Percentiles rank a stretch among this genome's conserved stretches.
phyloP scores from a whole-genome alignment of 345 rosid species.

The Gynandropsis gynandra region DNA sequence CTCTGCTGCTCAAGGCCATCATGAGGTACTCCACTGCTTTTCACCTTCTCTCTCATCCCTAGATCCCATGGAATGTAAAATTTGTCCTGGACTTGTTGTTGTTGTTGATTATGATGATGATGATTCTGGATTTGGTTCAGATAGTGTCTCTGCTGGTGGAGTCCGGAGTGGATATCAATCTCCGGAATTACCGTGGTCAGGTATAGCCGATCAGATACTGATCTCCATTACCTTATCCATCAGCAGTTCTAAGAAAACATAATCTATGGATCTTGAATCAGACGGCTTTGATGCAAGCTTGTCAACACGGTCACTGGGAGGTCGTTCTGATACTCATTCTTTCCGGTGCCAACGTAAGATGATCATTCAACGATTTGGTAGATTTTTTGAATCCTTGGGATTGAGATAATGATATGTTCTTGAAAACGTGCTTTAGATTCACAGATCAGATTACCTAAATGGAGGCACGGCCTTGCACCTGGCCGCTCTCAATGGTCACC shows the following conservation, averaged over 20 bases:
- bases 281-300: constrained; percentile 99
- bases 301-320: constrained; percentile 99
- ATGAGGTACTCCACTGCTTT: constrained; percentile 47
- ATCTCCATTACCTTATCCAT: background rate
- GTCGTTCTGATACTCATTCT: constrained; percentile 84
- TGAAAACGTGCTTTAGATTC: constrained; percentile 43
- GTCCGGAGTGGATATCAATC: constrained; percentile 96
- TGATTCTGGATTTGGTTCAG: constrained; percentile 32
- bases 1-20: constrained; percentile 98
- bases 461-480: constrained; percentile 96
- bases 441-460: constrained; percentile 81
- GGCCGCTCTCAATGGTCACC: constrained; percentile 88
- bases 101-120: constrained; percentile 8
- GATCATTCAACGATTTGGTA: background rate
- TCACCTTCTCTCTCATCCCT: background rate
- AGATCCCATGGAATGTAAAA: background rate
- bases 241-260: background rate
- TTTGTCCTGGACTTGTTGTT: too few species aligned
- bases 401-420: constrained; percentile 13
- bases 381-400: background rate
- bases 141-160: constrained; percentile 87
- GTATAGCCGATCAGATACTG: constrained; percentile 27
- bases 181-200: constrained; percentile 98
- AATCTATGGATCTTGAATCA: constrained; percentile 26
- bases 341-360: constrained; percentile 80